Conservation (phyloP, 163 green algal genomes). For the Coccomyxa subellipsoidea region DNA sequence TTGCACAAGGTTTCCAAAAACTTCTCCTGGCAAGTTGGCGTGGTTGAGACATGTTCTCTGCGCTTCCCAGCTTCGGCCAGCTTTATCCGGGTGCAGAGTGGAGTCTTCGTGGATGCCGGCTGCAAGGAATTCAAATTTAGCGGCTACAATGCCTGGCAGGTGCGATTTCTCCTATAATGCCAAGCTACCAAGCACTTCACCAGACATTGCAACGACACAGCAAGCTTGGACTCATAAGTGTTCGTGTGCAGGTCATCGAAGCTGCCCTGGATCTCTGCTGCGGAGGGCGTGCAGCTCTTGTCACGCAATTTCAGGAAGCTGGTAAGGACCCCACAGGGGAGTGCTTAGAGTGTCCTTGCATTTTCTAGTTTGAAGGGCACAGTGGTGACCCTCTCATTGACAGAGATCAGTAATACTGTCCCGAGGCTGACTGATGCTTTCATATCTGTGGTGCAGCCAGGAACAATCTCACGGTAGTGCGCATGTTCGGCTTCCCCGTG, state of each 20-base stretch:
- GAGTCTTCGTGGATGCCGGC: neutral
- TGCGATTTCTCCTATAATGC: neutral
- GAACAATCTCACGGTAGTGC: conserved; percentile 15
- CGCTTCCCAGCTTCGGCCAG: neutral
- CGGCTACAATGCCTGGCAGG: conserved; percentile 19
- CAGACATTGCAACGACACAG: no score
- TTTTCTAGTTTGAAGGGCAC: no score
- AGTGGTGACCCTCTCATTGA: no score
- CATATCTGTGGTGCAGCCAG: neutral
- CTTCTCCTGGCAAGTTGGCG: neutral
- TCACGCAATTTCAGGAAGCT: neutral
- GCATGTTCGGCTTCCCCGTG: conserved; percentile 16
- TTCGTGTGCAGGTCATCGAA: neutral
- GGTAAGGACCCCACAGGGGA: neutral
- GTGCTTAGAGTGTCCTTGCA: no score
- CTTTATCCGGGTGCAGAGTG: conserved; percentile 7
- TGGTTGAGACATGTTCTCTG: neutral
- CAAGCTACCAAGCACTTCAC: no score
- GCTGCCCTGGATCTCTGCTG: conserved; percentile 1
- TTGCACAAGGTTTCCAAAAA: neutral
- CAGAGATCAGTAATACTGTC: no score
- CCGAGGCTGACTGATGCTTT: neutral
- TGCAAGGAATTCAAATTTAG: neutral
- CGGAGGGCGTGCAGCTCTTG: neutral
- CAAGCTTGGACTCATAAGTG: neutral